Conservation (phyloP, 768 basidiomycete genomes). For the Boletus vinaceobasis region DNA sequence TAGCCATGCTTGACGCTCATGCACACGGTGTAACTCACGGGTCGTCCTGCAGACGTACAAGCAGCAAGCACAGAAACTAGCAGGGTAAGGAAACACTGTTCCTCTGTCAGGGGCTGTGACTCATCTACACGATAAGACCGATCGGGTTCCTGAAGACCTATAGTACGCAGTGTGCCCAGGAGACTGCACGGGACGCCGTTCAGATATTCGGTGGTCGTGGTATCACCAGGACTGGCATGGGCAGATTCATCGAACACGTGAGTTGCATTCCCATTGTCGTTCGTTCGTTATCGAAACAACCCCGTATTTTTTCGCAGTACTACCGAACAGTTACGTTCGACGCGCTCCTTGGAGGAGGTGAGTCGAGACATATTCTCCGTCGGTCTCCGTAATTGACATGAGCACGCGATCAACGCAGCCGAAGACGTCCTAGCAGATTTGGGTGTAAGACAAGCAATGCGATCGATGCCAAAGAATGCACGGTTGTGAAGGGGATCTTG, state of each 20-base stretch:
- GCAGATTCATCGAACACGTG: conserved; percentile 54
- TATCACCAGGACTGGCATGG: conserved; percentile 75
- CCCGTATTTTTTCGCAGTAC: conserved; percentile 24
- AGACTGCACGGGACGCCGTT: conserved; percentile 75
- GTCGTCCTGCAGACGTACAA: conserved; percentile 50
- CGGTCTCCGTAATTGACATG: not conserved
- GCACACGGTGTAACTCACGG: conserved; percentile 1
- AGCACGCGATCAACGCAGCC: conserved; percentile 33
- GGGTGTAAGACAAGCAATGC: conserved; percentile 77
- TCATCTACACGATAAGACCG: conserved; percentile 39
- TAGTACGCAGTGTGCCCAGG: conserved; percentile 70
- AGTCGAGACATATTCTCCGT: conserved; percentile 5
- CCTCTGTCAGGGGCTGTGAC: not conserved
- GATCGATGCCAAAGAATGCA: conserved; percentile 67
- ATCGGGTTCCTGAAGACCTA: conserved; percentile 81
- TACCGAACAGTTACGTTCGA: conserved; percentile 34
- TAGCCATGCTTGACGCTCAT: not conserved
- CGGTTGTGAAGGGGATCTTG: conserved; percentile 41
- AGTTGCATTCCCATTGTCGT: conserved; percentile 8
- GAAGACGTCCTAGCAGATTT: conserved; percentile 77
- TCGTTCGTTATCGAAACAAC: not conserved
- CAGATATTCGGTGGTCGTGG: conserved; percentile 85
- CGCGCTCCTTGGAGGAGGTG: conserved; percentile 64
- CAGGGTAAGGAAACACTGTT: conserved; percentile 47
- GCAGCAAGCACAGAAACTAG: conserved; percentile 68